Conservation (phyloP, 192 early-diverging fungal species). For the Geosiphon pyriformis region DNA sequence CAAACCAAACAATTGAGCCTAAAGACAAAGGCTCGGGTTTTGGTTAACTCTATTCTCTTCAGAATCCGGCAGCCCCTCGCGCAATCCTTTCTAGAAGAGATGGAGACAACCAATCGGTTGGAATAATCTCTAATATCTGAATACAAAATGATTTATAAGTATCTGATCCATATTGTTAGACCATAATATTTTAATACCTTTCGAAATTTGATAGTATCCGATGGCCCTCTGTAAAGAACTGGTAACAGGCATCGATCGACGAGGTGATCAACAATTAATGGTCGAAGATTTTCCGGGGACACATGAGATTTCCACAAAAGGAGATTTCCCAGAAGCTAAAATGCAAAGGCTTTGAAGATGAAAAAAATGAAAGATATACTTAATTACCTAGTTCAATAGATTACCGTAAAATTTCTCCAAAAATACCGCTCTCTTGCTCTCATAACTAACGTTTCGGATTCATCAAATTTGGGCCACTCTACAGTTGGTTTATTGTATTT, state of each 20-base stretch:
- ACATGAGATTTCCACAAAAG: constrained; percentile 5
- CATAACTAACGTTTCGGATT: too few species aligned
- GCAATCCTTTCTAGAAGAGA: constrained; percentile 12
- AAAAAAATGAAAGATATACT: not conserved
- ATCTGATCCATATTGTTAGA: too few species aligned
- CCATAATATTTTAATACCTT: not conserved
- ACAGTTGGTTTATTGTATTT: not conserved
- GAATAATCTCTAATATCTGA: constrained; percentile 14
- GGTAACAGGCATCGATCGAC: constrained; percentile 8
- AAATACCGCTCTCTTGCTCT: constrained; percentile 8
- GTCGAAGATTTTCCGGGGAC: not conserved
- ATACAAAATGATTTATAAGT: too few species aligned
- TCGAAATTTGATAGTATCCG: not conserved
- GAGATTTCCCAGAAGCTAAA: constrained; percentile 7
- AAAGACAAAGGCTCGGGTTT: too few species aligned
- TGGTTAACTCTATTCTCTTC: too few species aligned
- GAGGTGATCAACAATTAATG: not conserved
- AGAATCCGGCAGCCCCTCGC: constrained; percentile 12
- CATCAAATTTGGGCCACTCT: too few species aligned
- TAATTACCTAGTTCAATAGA: not conserved
- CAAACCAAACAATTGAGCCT: too few species aligned
- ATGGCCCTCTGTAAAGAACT: not conserved
- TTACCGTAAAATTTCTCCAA: constrained; percentile 12
- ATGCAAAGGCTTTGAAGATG: not conserved
- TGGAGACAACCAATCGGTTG: constrained; percentile 8